phyloP scores from a whole-genome alignment of 441 rosid species.

The Syzygium syzygioides region DNA sequence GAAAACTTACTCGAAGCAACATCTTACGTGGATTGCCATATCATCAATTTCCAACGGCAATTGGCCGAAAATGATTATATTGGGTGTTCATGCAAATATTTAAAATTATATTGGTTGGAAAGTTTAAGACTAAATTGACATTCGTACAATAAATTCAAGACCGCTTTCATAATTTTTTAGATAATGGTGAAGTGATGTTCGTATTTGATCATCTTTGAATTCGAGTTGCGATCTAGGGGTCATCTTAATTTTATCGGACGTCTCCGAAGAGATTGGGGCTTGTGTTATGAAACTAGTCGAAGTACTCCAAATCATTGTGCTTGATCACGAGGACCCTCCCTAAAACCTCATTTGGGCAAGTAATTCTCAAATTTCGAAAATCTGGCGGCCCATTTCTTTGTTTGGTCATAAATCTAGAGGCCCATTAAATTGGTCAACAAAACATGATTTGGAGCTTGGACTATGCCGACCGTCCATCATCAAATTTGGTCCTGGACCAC shows the following conservation, averaged over 20 bases:
- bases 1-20: not conserved
- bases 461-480: not conserved
- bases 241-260: not conserved
- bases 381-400: not conserved
- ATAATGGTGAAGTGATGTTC: not conserved
- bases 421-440: not conserved
- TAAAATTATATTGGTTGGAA: not conserved
- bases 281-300: not conserved
- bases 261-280: not conserved
- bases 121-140: not conserved
- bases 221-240: fast-evolving
- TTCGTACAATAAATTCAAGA: fast-evolving
- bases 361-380: not conserved
- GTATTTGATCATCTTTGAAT: not conserved
- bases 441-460: not conserved
- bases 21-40: not conserved
- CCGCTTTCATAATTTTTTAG: not conserved
- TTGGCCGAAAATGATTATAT: not conserved
- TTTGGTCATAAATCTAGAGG: not conserved
- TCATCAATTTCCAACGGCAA: not conserved
- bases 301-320: not conserved
- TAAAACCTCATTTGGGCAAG: not conserved
- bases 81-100: not conserved
- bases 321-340: not conserved
- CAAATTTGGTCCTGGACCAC: not conserved